These are phyloP conservation scores for Acanthamoeba polyphaga DNA, from an alignment of 208 protist genomes.

Conservation along the genomic window DNA sequence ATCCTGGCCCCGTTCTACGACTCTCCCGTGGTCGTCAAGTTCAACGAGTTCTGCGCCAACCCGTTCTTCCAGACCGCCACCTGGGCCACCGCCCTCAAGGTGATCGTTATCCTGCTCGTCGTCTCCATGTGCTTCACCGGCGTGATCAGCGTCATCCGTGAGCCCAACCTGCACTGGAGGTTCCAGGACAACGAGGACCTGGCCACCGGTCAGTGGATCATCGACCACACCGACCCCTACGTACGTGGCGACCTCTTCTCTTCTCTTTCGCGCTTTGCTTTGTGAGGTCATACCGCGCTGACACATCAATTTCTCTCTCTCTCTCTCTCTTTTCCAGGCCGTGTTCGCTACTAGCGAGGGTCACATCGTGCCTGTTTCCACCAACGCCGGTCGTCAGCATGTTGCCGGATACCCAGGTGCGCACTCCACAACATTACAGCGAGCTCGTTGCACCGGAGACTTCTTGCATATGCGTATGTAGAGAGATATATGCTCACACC, in stretches of 20 bases:
- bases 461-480: not conserved
- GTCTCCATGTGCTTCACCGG: slow-evolving; percentile 36
- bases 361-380: slow-evolving; percentile 54
- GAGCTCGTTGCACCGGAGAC: not conserved
- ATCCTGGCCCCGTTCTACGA: slow-evolving; percentile 8
- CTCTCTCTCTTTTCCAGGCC: not conserved
- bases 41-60: slow-evolving; percentile 43
- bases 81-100: not conserved
- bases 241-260: not conserved
- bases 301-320: not conserved
- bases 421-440: not conserved
- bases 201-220: slow-evolving; percentile 64
- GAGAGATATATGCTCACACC: not conserved
- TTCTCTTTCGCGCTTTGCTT: too few relatives aligned
- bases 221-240: slow-evolving; percentile 43
- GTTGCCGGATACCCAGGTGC: slow-evolving; percentile 46
- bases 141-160: slow-evolving; percentile 39
- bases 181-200: slow-evolving; percentile 59
- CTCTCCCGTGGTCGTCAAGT: not conserved
- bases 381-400: slow-evolving; percentile 54
- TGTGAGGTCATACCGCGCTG: not conserved
- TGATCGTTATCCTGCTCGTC: not conserved
- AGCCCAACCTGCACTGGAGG: slow-evolving; percentile 67
- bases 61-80: slow-evolving; percentile 51
- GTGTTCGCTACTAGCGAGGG: slow-evolving; percentile 52